These are phyloP conservation scores for Haematococcus sp. DNA, from an alignment of 139 green algal genomes.

Conservation along the genomic window DNA sequence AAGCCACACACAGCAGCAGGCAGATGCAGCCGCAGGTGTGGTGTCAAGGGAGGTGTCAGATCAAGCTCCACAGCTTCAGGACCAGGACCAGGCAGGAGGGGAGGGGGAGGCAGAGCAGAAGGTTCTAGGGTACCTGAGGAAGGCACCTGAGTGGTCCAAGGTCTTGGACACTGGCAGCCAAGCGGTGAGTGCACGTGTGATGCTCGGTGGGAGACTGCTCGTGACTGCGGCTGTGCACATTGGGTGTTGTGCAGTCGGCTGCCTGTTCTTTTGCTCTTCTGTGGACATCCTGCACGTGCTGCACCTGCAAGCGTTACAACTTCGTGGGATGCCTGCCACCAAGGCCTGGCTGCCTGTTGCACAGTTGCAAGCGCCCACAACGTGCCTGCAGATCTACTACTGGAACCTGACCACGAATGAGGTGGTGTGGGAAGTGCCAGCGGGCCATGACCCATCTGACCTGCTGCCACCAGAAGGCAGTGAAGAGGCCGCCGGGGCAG, in stretches of 20 bases:
- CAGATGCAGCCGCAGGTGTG: no score
- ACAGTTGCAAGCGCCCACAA: no score
- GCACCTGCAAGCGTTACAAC: no score
- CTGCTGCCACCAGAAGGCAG: constrained; percentile 30
- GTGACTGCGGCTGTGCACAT: no score
- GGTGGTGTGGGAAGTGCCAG: constrained; percentile 68
- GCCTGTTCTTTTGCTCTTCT: no score
- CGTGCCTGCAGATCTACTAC: constrained; percentile 60
- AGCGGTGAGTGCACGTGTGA: neutral
- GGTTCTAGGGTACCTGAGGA: constrained; percentile 57
- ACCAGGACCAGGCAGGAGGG: neutral
- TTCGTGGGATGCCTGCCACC: no score
- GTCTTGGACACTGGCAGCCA: neutral
- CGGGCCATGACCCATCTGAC: constrained; percentile 28
- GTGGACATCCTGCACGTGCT: no score
- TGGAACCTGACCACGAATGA: constrained; percentile 62
- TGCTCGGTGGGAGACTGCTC: no score
- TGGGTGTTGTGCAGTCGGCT: neutral
- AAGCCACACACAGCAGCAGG: neutral
- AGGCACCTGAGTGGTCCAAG: constrained; percentile 49
- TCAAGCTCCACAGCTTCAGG: neutral
- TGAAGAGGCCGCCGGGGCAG: neutral
- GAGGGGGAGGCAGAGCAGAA: constrained; percentile 47
- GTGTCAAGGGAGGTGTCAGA: neutral
- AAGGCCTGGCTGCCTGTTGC: no score